phyloP scores from a whole-genome alignment of 176 grass and related monocot genomes.

The Calamus simplicifolius region DNA sequence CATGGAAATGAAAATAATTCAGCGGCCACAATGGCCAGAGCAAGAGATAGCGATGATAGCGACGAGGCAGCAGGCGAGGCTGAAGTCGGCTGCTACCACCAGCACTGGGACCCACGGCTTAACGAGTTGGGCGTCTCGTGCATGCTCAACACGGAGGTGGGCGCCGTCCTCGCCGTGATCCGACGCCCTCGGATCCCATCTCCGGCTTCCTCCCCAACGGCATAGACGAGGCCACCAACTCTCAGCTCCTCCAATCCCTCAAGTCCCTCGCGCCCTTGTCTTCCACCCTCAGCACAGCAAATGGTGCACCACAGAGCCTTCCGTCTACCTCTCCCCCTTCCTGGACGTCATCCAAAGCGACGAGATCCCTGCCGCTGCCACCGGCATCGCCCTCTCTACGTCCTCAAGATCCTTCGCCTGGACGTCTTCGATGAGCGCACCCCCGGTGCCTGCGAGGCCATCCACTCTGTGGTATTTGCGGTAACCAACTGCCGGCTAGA shows the following conservation, averaged over 20 bases:
- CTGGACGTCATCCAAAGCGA: conserved; percentile 79
- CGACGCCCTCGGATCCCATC: conserved; percentile 43
- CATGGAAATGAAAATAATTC: too few relatives aligned
- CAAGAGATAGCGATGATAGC: conserved; percentile 29
- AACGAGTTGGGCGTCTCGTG: conserved; percentile 85
- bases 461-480: conserved; percentile 55
- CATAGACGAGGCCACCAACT: conserved; percentile 34
- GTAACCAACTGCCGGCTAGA: conserved; percentile 59
- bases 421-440: conserved; percentile 88
- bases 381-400: conserved; percentile 65
- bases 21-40: too few relatives aligned
- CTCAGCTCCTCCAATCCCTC: conserved; percentile 54
- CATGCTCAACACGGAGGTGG: conserved; percentile 97
- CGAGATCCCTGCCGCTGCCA: conserved; percentile 57
- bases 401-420: conserved; percentile 77
- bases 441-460: conserved; percentile 65
- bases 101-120: conserved; percentile 30
- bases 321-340: conserved; percentile 67
- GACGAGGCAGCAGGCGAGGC: conserved; percentile 18
- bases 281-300: conserved; percentile 68
- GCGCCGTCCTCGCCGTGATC: conserved; percentile 79
- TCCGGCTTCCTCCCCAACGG: conserved; percentile 17
- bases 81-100: neutral
- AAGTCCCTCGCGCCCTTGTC: conserved; percentile 66
- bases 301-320: conserved; percentile 76